Conservation (phyloP, 2,329 filamentous ascomycete genomes). For the Colletotrichum zoysiae region DNA sequence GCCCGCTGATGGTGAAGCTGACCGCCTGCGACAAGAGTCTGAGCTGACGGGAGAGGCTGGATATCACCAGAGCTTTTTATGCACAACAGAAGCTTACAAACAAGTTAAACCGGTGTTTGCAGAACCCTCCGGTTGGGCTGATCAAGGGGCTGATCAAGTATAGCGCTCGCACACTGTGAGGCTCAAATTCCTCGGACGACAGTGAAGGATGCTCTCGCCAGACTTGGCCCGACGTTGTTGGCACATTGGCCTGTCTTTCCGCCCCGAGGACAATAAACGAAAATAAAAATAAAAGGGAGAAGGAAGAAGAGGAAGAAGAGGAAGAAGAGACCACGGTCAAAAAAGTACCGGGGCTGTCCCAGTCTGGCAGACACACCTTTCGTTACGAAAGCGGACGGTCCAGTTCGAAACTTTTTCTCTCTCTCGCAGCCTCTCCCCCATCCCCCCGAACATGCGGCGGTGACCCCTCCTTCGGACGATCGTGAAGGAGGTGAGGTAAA, state of each 20-base stretch:
- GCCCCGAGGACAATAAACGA: neutral
- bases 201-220: neutral
- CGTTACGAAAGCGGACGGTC: neutral
- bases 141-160: neutral
- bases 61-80: neutral
- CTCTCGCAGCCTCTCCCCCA: neutral
- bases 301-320: too few species aligned
- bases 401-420: neutral
- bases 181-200: neutral
- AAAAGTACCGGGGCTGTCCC: neutral
- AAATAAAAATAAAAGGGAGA: too few species aligned
- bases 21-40: neutral
- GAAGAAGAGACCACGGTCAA: neutral
- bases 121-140: neutral
- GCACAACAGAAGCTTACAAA: neutral
- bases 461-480: neutral
- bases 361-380: neutral
- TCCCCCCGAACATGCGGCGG: neutral
- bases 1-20: conserved; percentile 34
- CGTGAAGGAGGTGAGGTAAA: neutral
- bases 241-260: neutral
- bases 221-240: neutral
- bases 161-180: neutral
- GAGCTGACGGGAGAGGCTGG: too few species aligned
- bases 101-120: neutral